Base-by-base conservation (phyloP, 306 rosid genomes). In the Sesbania bispinosa region DNA sequence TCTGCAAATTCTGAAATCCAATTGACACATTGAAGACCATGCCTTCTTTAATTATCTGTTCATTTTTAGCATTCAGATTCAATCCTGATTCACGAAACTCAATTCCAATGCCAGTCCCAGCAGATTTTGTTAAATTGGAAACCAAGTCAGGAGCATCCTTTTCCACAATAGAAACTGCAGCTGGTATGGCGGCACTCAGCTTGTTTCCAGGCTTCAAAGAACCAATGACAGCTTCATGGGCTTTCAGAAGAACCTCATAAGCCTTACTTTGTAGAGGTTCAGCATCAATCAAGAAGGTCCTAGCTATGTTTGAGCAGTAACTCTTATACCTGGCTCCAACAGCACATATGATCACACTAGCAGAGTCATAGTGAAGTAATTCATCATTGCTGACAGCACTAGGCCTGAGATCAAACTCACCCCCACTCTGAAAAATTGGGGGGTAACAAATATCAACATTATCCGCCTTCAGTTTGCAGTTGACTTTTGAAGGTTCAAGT, bases 331-430 rank as follows among this genome's bases (percentile, higher is more conserved):
- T 92, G 18, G 96, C 89, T 38, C 98, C 98, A 36, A 93, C 77
- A 4, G 96, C 97, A 80, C 98, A 93, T 69, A 93, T 84, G 54
- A 93, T 93, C 66, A 89, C 97, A 67, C 96, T 90, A 6, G 92
- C 89, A 68, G 92, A 81, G 41, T 93, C 97, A 67, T 90, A 93
- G 75, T 93, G 77, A 54, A 93, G 94, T 59, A 75, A 70, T 35
- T 90, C 97, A 38, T 90, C 98, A n/a, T 87, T 88, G 82, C 97
- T 93, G 68, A 90, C 92, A 80, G 98, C 98, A 80, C 97, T 89
- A 14, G 98, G 98, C 59, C 83, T 85, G 74, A 93, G 97, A 84
- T 93, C 98, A 84, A 85, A 93, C 67, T 80, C 86, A 11, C 94
- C 98, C 11, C 98, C 98, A 51, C 98, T 93, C 80, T 93, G 97